A percentile compares a stretch with the other conserved stretches of the same genome.
phyloP scores from a whole-genome alignment of 768 basidiomycete species.

The Podaxis mareebaensis region DNA sequence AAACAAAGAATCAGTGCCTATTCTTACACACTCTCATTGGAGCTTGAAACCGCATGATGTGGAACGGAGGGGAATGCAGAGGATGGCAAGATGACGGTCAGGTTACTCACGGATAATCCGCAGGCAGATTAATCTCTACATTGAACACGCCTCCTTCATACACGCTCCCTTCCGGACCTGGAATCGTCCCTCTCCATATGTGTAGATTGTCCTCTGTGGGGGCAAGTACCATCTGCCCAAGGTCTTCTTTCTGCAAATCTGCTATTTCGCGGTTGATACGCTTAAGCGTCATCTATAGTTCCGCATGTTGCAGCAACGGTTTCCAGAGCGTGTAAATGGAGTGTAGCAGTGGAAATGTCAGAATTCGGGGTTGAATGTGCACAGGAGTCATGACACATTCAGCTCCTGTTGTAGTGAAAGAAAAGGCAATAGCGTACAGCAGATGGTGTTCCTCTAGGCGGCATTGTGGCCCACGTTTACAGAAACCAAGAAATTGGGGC shows the following conservation, averaged over 20 bases:
- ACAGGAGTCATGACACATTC: neutral
- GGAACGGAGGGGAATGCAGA: neutral
- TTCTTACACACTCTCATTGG: conserved; percentile 4
- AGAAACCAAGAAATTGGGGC: neutral
- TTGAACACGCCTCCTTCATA: conserved; percentile 81
- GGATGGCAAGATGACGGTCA: neutral
- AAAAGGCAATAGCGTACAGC: neutral
- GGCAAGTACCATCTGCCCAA: conserved; percentile 68
- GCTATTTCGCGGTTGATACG: conserved; percentile 82
- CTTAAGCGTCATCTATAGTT: conserved; percentile 61
- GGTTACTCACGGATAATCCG: conserved; percentile 75
- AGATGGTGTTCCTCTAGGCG: conserved; percentile 10
- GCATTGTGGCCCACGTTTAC: conserved; percentile 1
- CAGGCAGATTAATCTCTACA: conserved; percentile 62
- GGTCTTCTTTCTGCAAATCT: conserved; percentile 80
- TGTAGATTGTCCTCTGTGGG: conserved; percentile 69
- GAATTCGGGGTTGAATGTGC: neutral
- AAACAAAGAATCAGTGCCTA: neutral
- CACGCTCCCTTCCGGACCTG: conserved; percentile 79
- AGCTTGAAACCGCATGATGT: conserved; percentile 9
- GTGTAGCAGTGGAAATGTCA: neutral
- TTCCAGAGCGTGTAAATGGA: neutral
- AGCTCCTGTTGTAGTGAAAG: neutral
- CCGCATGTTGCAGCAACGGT: neutral
- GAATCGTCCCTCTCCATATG: conserved; percentile 75